phyloP scores from a whole-genome alignment of 2,329 filamentous ascomycete species.

The Emericellopsis atlantica region DNA sequence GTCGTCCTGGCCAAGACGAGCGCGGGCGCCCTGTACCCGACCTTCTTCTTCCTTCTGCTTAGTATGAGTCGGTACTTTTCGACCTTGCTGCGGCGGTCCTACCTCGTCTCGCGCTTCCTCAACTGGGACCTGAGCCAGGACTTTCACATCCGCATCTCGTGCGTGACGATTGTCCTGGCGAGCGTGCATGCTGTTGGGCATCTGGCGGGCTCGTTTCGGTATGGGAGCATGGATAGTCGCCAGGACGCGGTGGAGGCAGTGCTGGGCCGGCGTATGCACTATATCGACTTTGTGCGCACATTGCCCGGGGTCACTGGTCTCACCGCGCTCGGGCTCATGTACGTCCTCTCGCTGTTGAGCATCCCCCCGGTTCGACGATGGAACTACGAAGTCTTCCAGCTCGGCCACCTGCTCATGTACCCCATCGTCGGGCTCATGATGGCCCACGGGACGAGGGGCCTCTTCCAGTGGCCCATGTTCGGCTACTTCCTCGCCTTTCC shows the following conservation, averaged over 20 bases:
- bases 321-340: conserved; percentile 34
- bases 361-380: conserved; percentile 34
- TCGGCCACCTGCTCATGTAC: conserved; percentile 44
- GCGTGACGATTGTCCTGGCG: conserved; percentile 33
- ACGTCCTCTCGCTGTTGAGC: conserved; percentile 31
- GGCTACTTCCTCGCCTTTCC: conserved; percentile 44
- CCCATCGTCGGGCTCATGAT: conserved; percentile 42
- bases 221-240: conserved; percentile 29
- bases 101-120: conserved; percentile 37
- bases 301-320: conserved; percentile 38
- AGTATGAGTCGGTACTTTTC: conserved; percentile 46
- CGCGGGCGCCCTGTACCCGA: conserved; percentile 42
- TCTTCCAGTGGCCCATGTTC: conserved; percentile 43
- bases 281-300: conserved; percentile 30
- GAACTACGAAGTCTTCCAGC: conserved; percentile 44
- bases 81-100: conserved; percentile 36
- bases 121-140: conserved; percentile 43
- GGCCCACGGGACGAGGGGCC: conserved; percentile 35
- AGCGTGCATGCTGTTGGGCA: conserved; percentile 42
- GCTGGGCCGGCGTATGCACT: conserved; percentile 29
- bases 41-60: conserved; percentile 43
- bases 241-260: conserved; percentile 29
- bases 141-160: conserved; percentile 43
- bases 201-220: conserved; percentile 36
- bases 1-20: conserved; percentile 40